phyloP scores from a whole-genome alignment of 257 asterid species.

The Nicotiana otophora region DNA sequence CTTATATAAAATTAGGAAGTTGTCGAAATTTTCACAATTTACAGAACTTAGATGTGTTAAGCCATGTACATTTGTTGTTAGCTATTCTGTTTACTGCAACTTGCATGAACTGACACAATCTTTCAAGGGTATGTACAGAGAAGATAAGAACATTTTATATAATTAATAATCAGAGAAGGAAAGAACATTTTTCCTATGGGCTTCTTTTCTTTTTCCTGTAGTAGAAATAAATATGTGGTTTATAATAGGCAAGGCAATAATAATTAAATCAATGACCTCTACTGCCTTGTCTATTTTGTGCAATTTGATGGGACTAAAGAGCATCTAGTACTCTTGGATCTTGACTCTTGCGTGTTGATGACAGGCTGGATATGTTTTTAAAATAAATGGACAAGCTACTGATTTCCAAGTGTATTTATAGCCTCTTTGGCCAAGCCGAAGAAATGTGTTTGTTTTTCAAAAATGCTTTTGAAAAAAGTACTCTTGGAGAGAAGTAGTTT shows the following conservation, averaged over 20 bases:
- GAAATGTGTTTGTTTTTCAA: too few relatives aligned
- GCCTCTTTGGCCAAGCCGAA: too few relatives aligned
- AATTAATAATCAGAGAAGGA: background rate
- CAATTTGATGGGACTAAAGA: slow-evolving; percentile 2
- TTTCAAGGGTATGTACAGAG: background rate
- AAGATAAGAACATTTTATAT: background rate
- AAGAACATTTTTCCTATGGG: background rate
- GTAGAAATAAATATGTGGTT: background rate
- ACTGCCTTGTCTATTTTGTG: background rate
- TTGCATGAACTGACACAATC: background rate
- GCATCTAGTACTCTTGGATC: background rate
- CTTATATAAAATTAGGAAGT: background rate
- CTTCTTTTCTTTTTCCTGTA: background rate
- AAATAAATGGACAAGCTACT: background rate
- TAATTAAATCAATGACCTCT: background rate
- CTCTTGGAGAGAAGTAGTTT: too few relatives aligned
- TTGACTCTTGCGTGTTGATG: background rate
- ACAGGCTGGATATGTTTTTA: background rate
- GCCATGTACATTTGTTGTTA: background rate
- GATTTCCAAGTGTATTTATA: background rate
- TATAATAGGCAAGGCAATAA: background rate
- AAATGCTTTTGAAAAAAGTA: too few relatives aligned
- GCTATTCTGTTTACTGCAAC: background rate
- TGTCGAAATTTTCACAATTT: background rate
- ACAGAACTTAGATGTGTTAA: too few relatives aligned